Conservation (phyloP, 2,329 filamentous ascomycete species). For the Alternaria alternata region DNA sequence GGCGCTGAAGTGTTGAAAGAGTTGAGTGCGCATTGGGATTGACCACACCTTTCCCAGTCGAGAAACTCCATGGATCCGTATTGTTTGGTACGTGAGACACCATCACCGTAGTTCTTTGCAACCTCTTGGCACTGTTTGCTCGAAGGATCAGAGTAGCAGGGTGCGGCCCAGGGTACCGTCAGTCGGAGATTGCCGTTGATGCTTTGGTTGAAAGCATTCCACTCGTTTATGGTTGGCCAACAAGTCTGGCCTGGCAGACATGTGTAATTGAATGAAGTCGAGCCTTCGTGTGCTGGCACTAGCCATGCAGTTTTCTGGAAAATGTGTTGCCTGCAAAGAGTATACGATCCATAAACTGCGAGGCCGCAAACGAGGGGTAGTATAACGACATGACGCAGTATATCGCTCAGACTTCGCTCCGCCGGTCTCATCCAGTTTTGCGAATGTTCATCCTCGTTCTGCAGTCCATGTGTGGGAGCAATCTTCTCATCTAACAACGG, state of each 20-base stretch:
- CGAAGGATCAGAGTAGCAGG: conserved; percentile 35
- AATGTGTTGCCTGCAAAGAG: conserved; percentile 4
- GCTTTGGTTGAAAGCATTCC: conserved; percentile 44
- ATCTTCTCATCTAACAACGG: conserved; percentile 28
- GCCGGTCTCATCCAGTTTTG: neutral
- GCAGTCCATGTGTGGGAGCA: conserved; percentile 6
- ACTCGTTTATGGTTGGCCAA: conserved; percentile 43
- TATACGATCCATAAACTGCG: conserved; percentile 13
- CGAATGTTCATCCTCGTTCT: neutral
- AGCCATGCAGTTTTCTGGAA: neutral
- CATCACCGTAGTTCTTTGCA: conserved; percentile 35
- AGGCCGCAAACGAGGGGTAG: conserved; percentile 15
- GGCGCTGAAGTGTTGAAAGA: conserved; percentile 35
- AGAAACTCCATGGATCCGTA: conserved; percentile 49
- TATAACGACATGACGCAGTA: conserved; percentile 6
- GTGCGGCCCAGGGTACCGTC: conserved; percentile 44
- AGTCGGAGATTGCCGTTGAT: conserved; percentile 39
- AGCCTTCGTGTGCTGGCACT: neutral
- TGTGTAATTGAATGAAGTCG: conserved; percentile 36
- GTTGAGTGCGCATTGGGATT: conserved; percentile 42
- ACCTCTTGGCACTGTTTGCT: conserved; percentile 33
- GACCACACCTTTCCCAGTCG: conserved; percentile 45
- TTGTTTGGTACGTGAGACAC: conserved; percentile 35
- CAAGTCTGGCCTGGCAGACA: conserved; percentile 50
- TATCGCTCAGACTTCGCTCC: neutral